phyloP scores from a whole-genome alignment of 2,329 filamentous ascomycete genomes.

The Plenodomus tracheiphilus region DNA sequence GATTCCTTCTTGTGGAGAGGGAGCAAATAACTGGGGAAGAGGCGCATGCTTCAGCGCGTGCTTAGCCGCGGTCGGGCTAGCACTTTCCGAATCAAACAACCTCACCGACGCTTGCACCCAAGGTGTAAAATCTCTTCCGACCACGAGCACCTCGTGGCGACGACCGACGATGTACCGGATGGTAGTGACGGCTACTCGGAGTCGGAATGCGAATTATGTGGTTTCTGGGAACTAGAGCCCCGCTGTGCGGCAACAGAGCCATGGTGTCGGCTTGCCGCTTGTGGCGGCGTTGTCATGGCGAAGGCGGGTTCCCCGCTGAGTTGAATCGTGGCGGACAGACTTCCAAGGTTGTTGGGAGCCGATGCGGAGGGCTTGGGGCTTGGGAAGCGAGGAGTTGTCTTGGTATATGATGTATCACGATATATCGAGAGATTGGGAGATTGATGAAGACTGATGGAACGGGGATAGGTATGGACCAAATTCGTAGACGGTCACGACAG shows the following conservation, averaged over 20 bases:
- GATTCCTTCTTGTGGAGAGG: background rate
- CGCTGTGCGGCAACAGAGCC: background rate
- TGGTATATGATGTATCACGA: background rate
- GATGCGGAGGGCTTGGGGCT: background rate
- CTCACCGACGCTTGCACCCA: background rate
- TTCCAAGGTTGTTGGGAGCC: background rate
- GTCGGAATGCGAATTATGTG: background rate
- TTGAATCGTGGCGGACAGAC: background rate
- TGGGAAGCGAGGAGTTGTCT: background rate
- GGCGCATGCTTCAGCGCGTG: background rate
- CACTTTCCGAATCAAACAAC: background rate
- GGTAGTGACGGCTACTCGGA: background rate
- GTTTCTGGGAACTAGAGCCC: background rate
- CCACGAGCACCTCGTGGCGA: background rate
- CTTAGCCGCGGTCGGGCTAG: background rate
- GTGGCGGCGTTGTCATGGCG: background rate
- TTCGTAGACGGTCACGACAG: background rate
- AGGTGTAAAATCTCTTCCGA: background rate
- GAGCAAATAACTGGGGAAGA: background rate
- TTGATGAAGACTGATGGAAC: background rate
- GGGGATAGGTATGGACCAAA: background rate
- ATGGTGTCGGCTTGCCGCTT: background rate
- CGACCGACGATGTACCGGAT: background rate
- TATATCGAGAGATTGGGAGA: background rate
- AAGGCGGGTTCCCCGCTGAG: background rate